These are phyloP conservation scores for Fusarium napiforme DNA, from an alignment of 2,329 filamentous ascomycete species.

Conservation along the genomic window DNA sequence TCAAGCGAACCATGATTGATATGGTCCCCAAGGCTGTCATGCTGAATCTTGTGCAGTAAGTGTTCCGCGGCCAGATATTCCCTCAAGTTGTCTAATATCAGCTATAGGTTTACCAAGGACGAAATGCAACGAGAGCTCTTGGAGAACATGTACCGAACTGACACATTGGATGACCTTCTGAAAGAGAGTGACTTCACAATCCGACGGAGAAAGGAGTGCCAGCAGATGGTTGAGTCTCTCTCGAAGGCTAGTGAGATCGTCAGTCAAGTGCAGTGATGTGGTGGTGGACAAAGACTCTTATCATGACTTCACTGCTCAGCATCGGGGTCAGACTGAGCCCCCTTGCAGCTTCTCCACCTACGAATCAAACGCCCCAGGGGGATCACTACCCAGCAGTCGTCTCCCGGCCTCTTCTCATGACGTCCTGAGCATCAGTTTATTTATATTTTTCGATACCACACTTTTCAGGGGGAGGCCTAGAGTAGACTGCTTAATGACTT, in stretches of 20 bases:
- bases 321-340: conserved; percentile 19
- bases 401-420: conserved; percentile 18
- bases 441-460: conserved; percentile 53
- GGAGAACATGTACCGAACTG: conserved; percentile 95
- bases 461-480: conserved; percentile 46
- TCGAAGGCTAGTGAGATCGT: conserved; percentile 94
- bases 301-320: conserved; percentile 26
- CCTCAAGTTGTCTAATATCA: conserved; percentile 31
- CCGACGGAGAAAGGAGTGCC: conserved; percentile 94
- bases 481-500: conserved; percentile 51
- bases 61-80: conserved; percentile 41
- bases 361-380: conserved; percentile 9
- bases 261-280: conserved; percentile 73
- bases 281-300: conserved; percentile 15
- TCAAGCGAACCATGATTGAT: conserved; percentile 98
- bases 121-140: conserved; percentile 98
- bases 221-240: conserved; percentile 98
- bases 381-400: conserved; percentile 18
- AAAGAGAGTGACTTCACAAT: conserved; percentile 99
- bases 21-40: conserved; percentile 99
- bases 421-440: conserved; percentile 36
- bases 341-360: conserved; percentile 19
- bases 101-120: conserved; percentile 85
- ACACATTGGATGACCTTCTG: conserved; percentile 90
- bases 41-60: conserved; percentile 94